A percentile compares a stretch with the other conserved stretches of the same genome.
These are phyloP conservation scores for Penicillium cosmopolitanum DNA, from an alignment of 495 filamentous ascomycete species.

Conservation along the genomic window DNA sequence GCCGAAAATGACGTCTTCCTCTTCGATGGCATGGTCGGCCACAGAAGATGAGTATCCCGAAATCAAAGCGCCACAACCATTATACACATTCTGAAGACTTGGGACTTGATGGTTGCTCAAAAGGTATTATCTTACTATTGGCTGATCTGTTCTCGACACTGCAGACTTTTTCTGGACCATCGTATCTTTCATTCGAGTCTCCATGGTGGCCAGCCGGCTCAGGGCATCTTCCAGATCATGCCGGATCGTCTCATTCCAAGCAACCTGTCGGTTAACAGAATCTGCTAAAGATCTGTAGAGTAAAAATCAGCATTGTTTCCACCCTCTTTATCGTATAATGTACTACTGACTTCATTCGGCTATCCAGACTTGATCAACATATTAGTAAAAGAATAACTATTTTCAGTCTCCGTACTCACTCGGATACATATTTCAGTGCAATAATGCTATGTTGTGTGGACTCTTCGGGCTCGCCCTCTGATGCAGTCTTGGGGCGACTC, in stretches of 20 bases:
- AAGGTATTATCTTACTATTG: too few relatives aligned
- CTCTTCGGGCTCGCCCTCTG: not conserved
- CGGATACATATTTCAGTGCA: not conserved
- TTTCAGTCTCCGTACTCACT: not conserved
- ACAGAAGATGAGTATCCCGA: too few relatives aligned
- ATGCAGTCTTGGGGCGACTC: not conserved
- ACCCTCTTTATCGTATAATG: not conserved
- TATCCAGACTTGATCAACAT: not conserved
- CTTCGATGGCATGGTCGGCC: too few relatives aligned
- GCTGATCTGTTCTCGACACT: not conserved
- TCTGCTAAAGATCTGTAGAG: not conserved
- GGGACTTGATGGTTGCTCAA: too few relatives aligned
- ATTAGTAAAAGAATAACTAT: not conserved
- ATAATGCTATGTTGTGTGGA: not conserved
- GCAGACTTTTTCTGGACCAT: not conserved
- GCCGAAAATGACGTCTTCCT: too few relatives aligned
- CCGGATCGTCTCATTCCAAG: not conserved
- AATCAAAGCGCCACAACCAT: too few relatives aligned
- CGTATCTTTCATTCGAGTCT: not conserved
- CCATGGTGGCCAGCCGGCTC: not conserved
- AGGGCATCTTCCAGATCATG: not conserved
- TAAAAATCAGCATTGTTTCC: not conserved
- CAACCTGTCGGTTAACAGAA: not conserved
- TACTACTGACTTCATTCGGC: not conserved
- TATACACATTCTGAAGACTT: too few relatives aligned